Conservation (phyloP, 2,329 filamentous ascomycete genomes). For the Cercospora nicotianae region DNA sequence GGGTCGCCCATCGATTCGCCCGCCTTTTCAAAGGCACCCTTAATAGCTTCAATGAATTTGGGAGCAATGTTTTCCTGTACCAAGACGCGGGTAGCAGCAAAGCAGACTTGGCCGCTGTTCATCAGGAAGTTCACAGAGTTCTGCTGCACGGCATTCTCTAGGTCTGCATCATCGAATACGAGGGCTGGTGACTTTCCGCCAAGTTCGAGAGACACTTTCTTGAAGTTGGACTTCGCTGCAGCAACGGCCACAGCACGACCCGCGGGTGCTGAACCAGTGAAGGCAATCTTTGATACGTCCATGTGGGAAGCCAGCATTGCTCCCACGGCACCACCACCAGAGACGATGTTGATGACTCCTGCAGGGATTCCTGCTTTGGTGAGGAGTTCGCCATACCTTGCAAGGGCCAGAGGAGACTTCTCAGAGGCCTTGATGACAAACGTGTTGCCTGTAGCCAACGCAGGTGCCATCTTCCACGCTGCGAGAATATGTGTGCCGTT, state of each 20-base stretch:
- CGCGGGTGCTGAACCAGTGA: conserved; percentile 32
- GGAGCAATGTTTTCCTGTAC: conserved; percentile 54
- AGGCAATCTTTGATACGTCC: conserved; percentile 35
- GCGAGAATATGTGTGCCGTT: conserved; percentile 2
- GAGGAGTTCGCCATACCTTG: conserved; percentile 48
- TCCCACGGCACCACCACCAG: conserved; percentile 37
- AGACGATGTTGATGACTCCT: conserved; percentile 43
- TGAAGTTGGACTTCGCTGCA: conserved; percentile 34
- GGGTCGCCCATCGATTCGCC: conserved; percentile 39
- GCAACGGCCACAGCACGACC: conserved; percentile 28
- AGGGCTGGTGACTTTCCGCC: conserved; percentile 34
- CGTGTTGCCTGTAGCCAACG: conserved; percentile 58
- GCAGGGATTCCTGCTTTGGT: conserved; percentile 46
- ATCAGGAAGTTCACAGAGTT: conserved; percentile 43
- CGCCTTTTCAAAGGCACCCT: conserved; percentile 13
- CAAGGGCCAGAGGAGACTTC: conserved; percentile 58
- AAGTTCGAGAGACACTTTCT: conserved; percentile 34
- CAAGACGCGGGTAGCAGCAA: conserved; percentile 59
- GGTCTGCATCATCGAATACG: conserved; percentile 33
- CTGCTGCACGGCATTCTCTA: conserved; percentile 31
- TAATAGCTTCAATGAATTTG: conserved; percentile 44
- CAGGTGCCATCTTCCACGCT: conserved; percentile 59
- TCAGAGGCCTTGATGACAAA: conserved; percentile 60
- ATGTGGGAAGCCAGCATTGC: conserved; percentile 35
- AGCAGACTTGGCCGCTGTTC: conserved; percentile 60